Conservation (phyloP, 2,329 filamentous ascomycete genomes). For the Ascosphaera aggregata region DNA sequence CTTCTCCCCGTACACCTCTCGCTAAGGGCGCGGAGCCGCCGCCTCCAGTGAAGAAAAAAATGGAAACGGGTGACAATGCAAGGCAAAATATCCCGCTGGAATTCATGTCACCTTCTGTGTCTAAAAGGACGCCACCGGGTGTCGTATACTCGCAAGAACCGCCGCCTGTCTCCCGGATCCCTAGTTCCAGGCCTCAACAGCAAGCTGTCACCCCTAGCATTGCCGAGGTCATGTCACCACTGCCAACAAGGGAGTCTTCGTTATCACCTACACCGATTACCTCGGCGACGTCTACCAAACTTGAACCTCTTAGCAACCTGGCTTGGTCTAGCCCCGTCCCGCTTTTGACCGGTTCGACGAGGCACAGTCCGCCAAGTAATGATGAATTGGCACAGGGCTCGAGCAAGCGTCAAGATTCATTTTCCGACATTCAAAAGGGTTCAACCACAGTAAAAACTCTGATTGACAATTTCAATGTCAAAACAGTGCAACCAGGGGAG, state of each 20-base stretch:
- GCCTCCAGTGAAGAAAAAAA: background rate
- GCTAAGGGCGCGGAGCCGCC: background rate
- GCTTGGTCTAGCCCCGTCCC: background rate
- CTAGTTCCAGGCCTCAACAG: background rate
- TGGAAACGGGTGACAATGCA: background rate
- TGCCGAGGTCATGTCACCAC: background rate
- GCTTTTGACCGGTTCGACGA: background rate
- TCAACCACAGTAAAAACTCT: background rate
- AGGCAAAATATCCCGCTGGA: background rate
- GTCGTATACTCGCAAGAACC: background rate
- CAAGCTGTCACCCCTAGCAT: background rate
- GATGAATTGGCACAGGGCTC: background rate
- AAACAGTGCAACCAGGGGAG: conserved; percentile 8
- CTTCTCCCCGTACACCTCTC: background rate
- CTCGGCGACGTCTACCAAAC: no score
- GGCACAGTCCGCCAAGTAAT: background rate
- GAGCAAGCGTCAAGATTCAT: background rate
- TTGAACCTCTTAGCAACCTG: background rate
- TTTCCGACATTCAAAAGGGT: background rate
- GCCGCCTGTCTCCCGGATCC: background rate
- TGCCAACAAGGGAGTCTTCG: no score
- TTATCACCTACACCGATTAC: no score
- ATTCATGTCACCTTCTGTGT: background rate
- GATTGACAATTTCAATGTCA: background rate
- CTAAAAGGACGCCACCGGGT: background rate